Conservation (phyloP, 345 rosid species). For the Eucalyptus regnans region DNA sequence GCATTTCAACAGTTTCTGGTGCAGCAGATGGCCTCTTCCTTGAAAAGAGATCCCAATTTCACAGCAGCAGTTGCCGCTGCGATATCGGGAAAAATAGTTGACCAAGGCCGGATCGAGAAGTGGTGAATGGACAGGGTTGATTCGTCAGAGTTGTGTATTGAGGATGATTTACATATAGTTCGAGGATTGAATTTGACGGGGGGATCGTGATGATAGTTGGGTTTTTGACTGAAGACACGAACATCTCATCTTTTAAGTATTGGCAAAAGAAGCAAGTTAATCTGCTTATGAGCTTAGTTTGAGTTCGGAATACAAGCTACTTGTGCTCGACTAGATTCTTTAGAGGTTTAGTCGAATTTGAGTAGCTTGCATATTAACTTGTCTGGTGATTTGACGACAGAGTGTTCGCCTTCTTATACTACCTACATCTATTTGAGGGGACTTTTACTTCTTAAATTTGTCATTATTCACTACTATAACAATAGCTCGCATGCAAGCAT, state of each 20-base stretch:
- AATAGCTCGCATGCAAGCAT: neutral
- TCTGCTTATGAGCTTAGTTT: neutral
- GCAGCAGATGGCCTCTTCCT: constrained; percentile 72
- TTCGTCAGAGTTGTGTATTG: neutral
- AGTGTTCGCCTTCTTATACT: neutral
- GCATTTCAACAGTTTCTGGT: constrained; percentile 37
- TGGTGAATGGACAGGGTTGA: neutral
- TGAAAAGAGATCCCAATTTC: constrained; percentile 69
- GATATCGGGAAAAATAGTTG: constrained; percentile 46
- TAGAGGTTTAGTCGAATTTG: neutral
- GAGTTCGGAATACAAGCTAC: neutral
- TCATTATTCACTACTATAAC: neutral
- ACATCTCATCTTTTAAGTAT: neutral
- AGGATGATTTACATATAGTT: neutral
- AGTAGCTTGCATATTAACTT: neutral
- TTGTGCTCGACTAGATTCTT: neutral
- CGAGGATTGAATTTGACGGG: neutral
- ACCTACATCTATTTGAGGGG: neutral
- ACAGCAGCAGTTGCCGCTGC: constrained; percentile 75
- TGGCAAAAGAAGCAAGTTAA: neutral
- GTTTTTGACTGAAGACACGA: neutral
- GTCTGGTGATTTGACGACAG: neutral
- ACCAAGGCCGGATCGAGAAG: neutral
- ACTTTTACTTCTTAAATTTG: neutral
- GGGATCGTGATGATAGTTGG: neutral